Conservation (phyloP, 768 basidiomycete genomes). For the Pilatotrama ljubarskyi region DNA sequence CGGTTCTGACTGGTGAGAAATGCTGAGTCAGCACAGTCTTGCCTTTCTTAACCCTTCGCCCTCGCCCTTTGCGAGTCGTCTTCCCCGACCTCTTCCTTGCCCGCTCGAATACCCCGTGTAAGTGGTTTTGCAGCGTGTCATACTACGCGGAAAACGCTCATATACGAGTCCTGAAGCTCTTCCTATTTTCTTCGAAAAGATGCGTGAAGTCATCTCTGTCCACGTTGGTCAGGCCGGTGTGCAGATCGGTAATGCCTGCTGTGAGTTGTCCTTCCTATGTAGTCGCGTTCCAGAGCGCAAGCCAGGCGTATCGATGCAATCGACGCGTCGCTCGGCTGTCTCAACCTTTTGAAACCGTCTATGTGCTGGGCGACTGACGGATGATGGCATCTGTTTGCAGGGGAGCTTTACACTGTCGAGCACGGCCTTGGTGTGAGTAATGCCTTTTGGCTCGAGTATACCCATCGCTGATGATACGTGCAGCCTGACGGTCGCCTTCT, state of each 20-base stretch:
- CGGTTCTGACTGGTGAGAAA: slow-evolving; percentile 19
- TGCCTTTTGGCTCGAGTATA: neutral
- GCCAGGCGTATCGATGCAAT: neutral
- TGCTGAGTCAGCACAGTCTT: slow-evolving; percentile 30
- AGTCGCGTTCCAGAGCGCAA: neutral
- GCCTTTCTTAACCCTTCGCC: slow-evolving; percentile 44
- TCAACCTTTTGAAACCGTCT: neutral
- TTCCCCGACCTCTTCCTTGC: slow-evolving; percentile 33
- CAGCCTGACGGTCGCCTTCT: slow-evolving; percentile 94
- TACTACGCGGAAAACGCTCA: neutral
- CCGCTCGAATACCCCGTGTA: slow-evolving; percentile 29
- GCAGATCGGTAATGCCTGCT: slow-evolving; percentile 98
- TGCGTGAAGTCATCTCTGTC: slow-evolving; percentile 97
- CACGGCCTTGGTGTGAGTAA: slow-evolving; percentile 90
- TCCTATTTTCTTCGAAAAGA: slow-evolving; percentile 37
- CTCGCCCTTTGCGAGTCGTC: slow-evolving; percentile 31
- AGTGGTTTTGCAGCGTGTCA: slow-evolving; percentile 16
- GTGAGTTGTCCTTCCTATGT: slow-evolving; percentile 53
- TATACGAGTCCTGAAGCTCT: slow-evolving; percentile 9
- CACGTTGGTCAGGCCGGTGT: slow-evolving; percentile 99
- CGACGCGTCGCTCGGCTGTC: slow-evolving; percentile 20
- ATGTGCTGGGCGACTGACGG: slow-evolving; percentile 12
- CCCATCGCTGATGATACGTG: slow-evolving; percentile 24
- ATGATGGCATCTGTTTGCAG: slow-evolving; percentile 41
- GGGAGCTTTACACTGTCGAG: slow-evolving; percentile 99